Percentiles rank a stretch among this genome's conserved stretches.
These are phyloP conservation scores for Beta vulgaris DNA, from an alignment of 148 eudicot genomes.

Conservation along the genomic window DNA sequence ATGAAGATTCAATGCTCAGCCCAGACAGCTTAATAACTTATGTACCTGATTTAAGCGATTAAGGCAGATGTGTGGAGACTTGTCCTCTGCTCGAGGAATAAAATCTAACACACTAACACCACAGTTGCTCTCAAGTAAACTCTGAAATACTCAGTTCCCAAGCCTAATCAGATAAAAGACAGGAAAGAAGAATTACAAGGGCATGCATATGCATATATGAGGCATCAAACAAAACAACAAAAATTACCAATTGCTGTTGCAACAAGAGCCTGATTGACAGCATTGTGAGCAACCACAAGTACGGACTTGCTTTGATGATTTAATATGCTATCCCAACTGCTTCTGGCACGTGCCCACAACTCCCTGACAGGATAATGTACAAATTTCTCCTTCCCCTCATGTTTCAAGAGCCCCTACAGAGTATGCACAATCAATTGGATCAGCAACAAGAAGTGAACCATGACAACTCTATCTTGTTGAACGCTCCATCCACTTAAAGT, in stretches of 20 bases:
- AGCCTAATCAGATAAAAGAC: constrained; percentile 43
- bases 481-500: background rate
- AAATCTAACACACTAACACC: constrained; percentile 94
- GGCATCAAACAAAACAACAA: background rate
- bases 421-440: constrained; percentile 24
- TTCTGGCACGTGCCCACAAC: constrained; percentile 83
- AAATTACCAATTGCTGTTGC: constrained; percentile 83
- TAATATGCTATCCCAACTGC: constrained; percentile 80
- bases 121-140: constrained; percentile 87
- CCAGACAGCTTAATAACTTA: background rate
- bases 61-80: too few relatives aligned
- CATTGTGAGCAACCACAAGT: constrained; percentile 99
- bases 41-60: too few relatives aligned
- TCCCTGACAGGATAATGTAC: constrained; percentile 86
- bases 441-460: constrained; percentile 17
- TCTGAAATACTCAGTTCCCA: constrained; percentile 93
- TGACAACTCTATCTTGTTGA: background rate
- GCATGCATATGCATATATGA: background rate
- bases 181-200: constrained; percentile 13
- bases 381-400: constrained; percentile 74
- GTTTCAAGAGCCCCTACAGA: constrained; percentile 89
- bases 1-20: background rate
- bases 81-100: too few relatives aligned
- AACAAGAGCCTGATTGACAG: constrained; percentile 94
- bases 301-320: too few relatives aligned